Conservation (phyloP, 31 red algal species). For the Porphyra umbilicalis region DNA sequence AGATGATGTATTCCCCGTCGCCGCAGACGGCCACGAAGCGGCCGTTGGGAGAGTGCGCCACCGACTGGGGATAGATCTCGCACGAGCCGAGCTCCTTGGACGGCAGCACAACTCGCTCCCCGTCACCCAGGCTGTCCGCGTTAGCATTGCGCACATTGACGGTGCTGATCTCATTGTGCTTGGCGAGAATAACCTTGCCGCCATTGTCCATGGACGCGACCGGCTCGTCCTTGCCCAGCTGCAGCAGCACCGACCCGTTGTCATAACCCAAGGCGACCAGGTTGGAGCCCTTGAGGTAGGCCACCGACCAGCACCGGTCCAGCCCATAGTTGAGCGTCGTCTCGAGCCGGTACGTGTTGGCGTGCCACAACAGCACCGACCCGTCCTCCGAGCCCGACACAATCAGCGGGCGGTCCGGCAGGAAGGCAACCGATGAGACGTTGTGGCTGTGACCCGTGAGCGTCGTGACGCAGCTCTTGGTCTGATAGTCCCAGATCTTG, state of each 20-base stretch:
- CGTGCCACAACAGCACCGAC: constrained; percentile 79
- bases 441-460: constrained; percentile 85
- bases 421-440: constrained; percentile 88
- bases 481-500: constrained; percentile 98
- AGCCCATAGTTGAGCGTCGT: constrained; percentile 81
- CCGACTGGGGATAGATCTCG: constrained; percentile 84
- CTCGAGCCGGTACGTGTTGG: constrained; percentile 92
- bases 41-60: constrained; percentile 90
- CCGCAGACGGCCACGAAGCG: constrained; percentile 99
- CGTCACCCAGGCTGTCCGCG: constrained; percentile 38
- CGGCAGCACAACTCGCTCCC: constrained; percentile 58
- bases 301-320: constrained; percentile 92
- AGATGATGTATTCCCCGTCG: constrained; percentile 97
- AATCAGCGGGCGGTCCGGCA: constrained; percentile 86
- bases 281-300: constrained; percentile 89
- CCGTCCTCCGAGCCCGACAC: constrained; percentile 92
- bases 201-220: constrained; percentile 92
- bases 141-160: constrained; percentile 46
- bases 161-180: constrained; percentile 89
- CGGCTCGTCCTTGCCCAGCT: constrained; percentile 90
- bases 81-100: constrained; percentile 90
- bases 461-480: constrained; percentile 89
- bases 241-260: constrained; percentile 81
- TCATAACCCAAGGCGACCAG: constrained; percentile 95
- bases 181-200: constrained; percentile 90